Percentiles rank a stretch among this genome's conserved stretches.
Conservation (phyloP, 495 filamentous ascomycete genomes). For the Parachaetomium inaequale region DNA sequence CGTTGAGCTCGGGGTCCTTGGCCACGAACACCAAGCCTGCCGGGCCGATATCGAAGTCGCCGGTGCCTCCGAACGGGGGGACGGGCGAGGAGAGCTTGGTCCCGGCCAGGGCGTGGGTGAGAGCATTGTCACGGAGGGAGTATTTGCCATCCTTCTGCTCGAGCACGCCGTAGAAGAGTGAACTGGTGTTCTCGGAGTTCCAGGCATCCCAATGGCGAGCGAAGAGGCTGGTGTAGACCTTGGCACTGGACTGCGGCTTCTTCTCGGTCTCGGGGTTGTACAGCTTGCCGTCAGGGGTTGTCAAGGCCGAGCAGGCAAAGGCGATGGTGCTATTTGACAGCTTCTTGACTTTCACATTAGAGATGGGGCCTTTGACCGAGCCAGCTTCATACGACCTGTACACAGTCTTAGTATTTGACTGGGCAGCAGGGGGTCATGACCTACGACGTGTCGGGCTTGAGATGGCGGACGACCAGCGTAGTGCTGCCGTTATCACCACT, state of each 20-base stretch:
- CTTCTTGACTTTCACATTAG: conserved; percentile 67
- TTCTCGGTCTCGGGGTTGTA: conserved; percentile 57
- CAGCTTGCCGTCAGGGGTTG: conserved; percentile 58
- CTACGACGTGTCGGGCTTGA: conserved; percentile 31
- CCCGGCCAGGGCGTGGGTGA: conserved; percentile 58
- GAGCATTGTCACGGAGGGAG: conserved; percentile 36
- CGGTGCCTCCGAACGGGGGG: conserved; percentile 51
- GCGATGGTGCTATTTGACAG: conserved; percentile 62
- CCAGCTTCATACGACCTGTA: conserved; percentile 57
- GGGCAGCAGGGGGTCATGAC: not conserved
- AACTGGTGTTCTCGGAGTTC: conserved; percentile 62
- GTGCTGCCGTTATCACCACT: conserved; percentile 64
- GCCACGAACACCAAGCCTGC: conserved; percentile 73
- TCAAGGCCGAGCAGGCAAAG: conserved; percentile 62
- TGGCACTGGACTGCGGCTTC: conserved; percentile 55
- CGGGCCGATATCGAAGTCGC: conserved; percentile 55
- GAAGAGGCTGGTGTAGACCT: conserved; percentile 67
- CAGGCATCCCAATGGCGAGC: conserved; percentile 76
- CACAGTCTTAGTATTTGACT: not conserved
- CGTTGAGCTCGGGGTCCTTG: conserved; percentile 74
- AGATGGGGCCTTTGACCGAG: conserved; percentile 62
- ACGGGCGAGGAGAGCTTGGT: conserved; percentile 59
- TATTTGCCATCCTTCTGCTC: conserved; percentile 46
- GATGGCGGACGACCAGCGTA: conserved; percentile 54
- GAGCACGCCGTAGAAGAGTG: conserved; percentile 70